Base-by-base conservation (phyloP, 352 stramenopile genomes). In the Elongisporangium anandrum region DNA sequence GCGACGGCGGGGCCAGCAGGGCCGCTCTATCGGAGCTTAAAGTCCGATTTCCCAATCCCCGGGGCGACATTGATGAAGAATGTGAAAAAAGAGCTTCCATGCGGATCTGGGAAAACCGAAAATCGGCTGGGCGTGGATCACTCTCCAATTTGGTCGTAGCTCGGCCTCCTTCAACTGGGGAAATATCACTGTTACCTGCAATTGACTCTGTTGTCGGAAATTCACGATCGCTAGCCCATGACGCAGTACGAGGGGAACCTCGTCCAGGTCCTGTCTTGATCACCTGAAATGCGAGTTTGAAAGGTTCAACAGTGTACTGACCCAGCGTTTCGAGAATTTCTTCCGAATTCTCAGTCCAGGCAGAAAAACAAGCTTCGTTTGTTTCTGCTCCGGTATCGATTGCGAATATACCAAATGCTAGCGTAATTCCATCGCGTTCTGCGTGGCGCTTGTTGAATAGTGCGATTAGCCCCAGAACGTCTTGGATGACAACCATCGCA, bases 11-110 rank as follows among this genome's bases (percentile, higher is more conserved):
- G 60, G 26, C 45, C 56, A 38, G 61, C 21, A 52, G 55, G 53
- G 34, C 38, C 54, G 26, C 51, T 57, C 17, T 60, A 62, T 47
- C 21, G 59, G 52, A 61, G 55, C 50, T 50, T 73, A 52, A 52
- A 73, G 70, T 4, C 13, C 50, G 2, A 47, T 53, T 1, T 9
- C 52, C 4, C 57, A 50, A 7, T 54, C 62, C 16, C 15, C 56
- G 50, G 15, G 52, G 57, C 20, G 62, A 67, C 6, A 50, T 39
- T 12, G 59, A 29, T 21, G 38, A 56, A 1, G 60, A 23, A 10
- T 75, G 57, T 10, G 79, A 72, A 53, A 89, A 94, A 13, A 94
- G 72, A 41, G 84, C 81, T 49, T 90, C 79, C 76, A 90, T 87
- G 45, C 85, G 75, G 59, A 94, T 92, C 22, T 81, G 70, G 8